Percentiles rank a stretch among this genome's conserved stretches.
These are phyloP conservation scores for Pinus albicaulis DNA, from an alignment of 75 land plant genomes.

Conservation along the genomic window DNA sequence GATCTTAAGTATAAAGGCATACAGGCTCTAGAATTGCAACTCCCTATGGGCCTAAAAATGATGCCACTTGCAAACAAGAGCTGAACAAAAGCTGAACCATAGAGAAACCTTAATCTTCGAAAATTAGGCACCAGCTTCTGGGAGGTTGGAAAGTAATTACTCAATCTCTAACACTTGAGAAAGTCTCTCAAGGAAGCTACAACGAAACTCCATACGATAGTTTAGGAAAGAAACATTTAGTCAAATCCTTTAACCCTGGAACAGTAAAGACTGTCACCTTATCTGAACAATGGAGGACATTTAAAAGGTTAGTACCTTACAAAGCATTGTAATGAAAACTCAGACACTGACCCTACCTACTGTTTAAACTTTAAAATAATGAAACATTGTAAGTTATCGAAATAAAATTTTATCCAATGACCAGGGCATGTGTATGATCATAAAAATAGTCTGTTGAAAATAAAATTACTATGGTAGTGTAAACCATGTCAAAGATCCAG, in stretches of 20 bases:
- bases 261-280: not conserved
- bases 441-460: not conserved
- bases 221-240: not conserved
- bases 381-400: not conserved
- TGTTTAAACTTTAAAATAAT: not conserved
- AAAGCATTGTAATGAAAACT: not conserved
- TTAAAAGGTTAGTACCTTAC: not conserved
- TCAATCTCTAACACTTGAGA: not conserved
- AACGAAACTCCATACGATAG: not conserved
- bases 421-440: not conserved
- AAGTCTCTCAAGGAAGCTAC: not conserved
- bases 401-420: not conserved
- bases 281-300: not conserved
- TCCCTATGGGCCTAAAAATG: too few species aligned
- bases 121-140: too few species aligned
- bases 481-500: not conserved
- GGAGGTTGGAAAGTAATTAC: not conserved
- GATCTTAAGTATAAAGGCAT: too few species aligned
- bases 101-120: too few species aligned
- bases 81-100: too few species aligned
- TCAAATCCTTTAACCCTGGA: not conserved
- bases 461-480: not conserved
- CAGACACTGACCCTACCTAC: not conserved
- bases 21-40: too few species aligned
- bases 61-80: too few species aligned